A percentile compares a stretch with the other conserved stretches of the same genome.
Evolutionary conservation across 805 yeast genomes (phyloP).

Genomic region (Candida verbasci): DNA sequence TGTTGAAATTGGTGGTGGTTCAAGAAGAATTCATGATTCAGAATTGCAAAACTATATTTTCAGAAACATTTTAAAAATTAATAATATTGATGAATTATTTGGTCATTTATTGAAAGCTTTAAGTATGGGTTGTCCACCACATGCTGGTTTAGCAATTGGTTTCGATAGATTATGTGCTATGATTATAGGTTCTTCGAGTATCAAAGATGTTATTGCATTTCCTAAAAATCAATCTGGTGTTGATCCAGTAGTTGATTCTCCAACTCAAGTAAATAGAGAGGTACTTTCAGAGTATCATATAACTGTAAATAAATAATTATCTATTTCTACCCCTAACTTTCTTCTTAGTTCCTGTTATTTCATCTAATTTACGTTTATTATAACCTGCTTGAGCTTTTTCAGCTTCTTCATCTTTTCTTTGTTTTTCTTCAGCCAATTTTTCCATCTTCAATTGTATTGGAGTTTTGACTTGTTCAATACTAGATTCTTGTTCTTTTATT

Average conservation of each 20-base stretch:
- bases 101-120: conserved; percentile 84
- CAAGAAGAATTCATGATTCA: conserved; percentile 89
- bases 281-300: conserved; percentile 53
- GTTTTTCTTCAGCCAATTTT: conserved; percentile 27
- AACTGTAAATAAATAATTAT: conserved; percentile 9
- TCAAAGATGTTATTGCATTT: conserved; percentile 92
- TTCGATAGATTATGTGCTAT: conserved; percentile 92
- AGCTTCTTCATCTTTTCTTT: conserved; percentile 21
- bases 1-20: conserved; percentile 95
- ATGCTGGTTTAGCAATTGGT: conserved; percentile 95
- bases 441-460: conserved; percentile 43
- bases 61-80: conserved; percentile 55
- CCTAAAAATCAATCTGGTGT: conserved; percentile 89
- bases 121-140: conserved; percentile 95
- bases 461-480: conserved; percentile 20
- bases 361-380: conserved; percentile 19
- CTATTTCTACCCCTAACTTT: conserved; percentile 17
- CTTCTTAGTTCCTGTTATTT: conserved; percentile 9
- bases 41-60: conserved; percentile 71
- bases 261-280: conserved; percentile 54
- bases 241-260: conserved; percentile 86
- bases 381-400: conserved; percentile 16
- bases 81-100: conserved; percentile 58
- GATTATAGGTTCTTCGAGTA: conserved; percentile 70
- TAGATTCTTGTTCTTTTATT: conserved; percentile 43